A percentile compares a stretch with the other conserved stretches of the same genome.
These are phyloP conservation scores for Claviceps quebecensis DNA, from an alignment of 2,329 filamentous ascomycete species.

Conservation along the genomic window DNA sequence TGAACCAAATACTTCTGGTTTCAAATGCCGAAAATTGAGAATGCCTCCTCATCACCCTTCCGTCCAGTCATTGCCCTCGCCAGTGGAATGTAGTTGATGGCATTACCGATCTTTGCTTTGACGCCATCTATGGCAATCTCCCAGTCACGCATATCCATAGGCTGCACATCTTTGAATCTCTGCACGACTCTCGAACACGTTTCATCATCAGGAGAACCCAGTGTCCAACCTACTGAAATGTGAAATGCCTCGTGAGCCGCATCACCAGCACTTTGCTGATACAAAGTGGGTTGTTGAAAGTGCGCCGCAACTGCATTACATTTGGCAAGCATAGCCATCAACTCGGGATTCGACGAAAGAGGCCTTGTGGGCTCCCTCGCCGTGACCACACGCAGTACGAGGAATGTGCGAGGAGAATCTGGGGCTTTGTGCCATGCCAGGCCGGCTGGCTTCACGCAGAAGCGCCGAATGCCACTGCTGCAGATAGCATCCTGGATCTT, in stretches of 20 bases:
- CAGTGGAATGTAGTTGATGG: conserved; percentile 39
- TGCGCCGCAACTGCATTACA: conserved; percentile 49
- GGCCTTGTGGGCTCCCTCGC: conserved; percentile 3
- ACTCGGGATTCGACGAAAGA: conserved; percentile 28
- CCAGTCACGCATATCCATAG: conserved; percentile 24
- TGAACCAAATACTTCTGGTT: neutral
- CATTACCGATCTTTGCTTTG: conserved; percentile 65
- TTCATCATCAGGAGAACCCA: conserved; percentile 37
- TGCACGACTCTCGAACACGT: conserved; percentile 14
- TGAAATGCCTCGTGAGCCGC: conserved; percentile 49
- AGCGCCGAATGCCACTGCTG: conserved; percentile 15
- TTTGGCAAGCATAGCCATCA: conserved; percentile 48
- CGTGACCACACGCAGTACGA: conserved; percentile 54
- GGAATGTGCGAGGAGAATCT: conserved; percentile 62
- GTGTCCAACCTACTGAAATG: conserved; percentile 77
- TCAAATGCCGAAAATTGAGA: conserved; percentile 8
- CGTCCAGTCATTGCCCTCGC: neutral
- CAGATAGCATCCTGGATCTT: conserved; percentile 32
- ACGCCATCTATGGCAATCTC: conserved; percentile 43
- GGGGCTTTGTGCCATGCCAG: conserved; percentile 38
- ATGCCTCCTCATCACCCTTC: neutral
- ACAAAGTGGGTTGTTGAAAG: conserved; percentile 59
- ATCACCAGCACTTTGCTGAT: conserved; percentile 27
- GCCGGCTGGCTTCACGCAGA: conserved; percentile 23
- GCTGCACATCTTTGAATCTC: conserved; percentile 13